Evolutionary conservation across 495 filamentous ascomycete species (phyloP).

Genomic region (Tuber umbilicatum): DNA sequence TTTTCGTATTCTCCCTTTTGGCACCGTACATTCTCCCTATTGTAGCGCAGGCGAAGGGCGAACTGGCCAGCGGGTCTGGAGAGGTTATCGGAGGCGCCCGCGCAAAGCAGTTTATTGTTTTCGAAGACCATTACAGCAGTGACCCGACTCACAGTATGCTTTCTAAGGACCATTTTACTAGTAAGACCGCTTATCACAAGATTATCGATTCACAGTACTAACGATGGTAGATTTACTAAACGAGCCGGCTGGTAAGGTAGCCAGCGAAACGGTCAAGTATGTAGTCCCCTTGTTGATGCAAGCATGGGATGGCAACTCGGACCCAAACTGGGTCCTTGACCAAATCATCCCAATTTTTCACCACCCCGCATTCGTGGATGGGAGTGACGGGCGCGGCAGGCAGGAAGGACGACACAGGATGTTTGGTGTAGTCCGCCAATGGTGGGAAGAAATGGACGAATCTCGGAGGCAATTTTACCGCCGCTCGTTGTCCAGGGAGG

Average conservation of each 20-base stretch:
- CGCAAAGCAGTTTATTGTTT: constrained; percentile 75
- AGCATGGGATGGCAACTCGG: constrained; percentile 73
- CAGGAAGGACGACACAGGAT: constrained; percentile 64
- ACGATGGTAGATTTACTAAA: constrained; percentile 58
- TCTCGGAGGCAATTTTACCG: constrained; percentile 57
- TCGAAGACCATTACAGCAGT: constrained; percentile 63
- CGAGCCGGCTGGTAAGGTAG: constrained; percentile 76
- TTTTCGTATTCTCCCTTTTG: constrained; percentile 79
- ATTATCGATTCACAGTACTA: constrained; percentile 24
- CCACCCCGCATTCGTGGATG: constrained; percentile 69
- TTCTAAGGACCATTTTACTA: constrained; percentile 86
- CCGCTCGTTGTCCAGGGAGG: constrained; percentile 64
- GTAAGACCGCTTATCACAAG: constrained; percentile 42
- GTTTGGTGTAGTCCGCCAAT: constrained; percentile 68
- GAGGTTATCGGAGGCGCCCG: constrained; percentile 77
- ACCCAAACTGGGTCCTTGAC: constrained; percentile 59
- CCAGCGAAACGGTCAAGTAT: constrained; percentile 69
- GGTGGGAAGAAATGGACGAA: constrained; percentile 67
- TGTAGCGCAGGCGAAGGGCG: constrained; percentile 73
- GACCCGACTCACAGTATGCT: constrained; percentile 96
- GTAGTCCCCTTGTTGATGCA: constrained; percentile 78
- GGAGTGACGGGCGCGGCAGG: constrained; percentile 59
- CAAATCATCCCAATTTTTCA: constrained; percentile 82
- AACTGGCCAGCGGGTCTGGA: constrained; percentile 73
- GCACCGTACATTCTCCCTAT: constrained; percentile 81